Percentiles rank a stretch among this genome's conserved stretches.
Conservation (phyloP, 177 flowering plant genomes). For the Tripterygium wilfordii region DNA sequence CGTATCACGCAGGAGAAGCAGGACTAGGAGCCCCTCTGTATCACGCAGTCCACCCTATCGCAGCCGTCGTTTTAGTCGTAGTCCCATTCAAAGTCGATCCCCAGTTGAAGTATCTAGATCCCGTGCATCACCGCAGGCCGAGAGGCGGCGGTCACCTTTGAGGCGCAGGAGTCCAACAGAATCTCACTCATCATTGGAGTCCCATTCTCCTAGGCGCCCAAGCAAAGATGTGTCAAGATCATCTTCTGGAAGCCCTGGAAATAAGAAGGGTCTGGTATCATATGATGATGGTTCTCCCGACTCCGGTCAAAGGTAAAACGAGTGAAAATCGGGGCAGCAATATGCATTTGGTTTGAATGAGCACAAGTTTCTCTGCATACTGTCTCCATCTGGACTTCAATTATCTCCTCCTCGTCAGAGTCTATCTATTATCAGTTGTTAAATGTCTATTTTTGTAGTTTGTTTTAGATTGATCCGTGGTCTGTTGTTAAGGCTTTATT, state of each 20-base stretch:
- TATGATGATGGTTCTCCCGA: slow-evolving; percentile 83
- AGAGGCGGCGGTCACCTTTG: slow-evolving; percentile 47
- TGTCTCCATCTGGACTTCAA: background rate
- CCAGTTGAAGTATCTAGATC: slow-evolving; percentile 44
- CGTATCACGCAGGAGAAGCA: too few relatives aligned
- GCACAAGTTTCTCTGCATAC: too few relatives aligned
- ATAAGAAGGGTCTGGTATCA: slow-evolving; percentile 67
- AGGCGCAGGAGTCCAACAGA: slow-evolving; percentile 44
- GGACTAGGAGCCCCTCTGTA: too few relatives aligned
- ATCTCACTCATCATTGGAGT: slow-evolving; percentile 45
- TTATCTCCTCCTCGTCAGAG: too few relatives aligned
- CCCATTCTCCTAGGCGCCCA: slow-evolving; percentile 38
- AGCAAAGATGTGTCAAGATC: slow-evolving; percentile 51
- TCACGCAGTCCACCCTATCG: slow-evolving; percentile 76
- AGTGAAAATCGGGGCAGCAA: background rate
- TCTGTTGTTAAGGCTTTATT: too few relatives aligned
- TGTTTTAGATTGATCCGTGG: too few relatives aligned
- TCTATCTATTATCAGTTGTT: too few relatives aligned
- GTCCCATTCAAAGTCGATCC: slow-evolving; percentile 57
- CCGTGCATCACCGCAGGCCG: too few relatives aligned
- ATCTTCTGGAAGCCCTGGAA: slow-evolving; percentile 56
- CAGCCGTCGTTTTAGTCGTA: slow-evolving; percentile 49
- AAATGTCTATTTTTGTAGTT: too few relatives aligned
- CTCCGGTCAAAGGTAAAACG: slow-evolving; percentile 29
- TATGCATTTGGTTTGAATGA: too few relatives aligned